Evolutionary conservation across 139 green algal genomes (phyloP), one percentile per base, ranked within the genome.

Genomic region (Chlamydomonas schloesseri): DNA sequence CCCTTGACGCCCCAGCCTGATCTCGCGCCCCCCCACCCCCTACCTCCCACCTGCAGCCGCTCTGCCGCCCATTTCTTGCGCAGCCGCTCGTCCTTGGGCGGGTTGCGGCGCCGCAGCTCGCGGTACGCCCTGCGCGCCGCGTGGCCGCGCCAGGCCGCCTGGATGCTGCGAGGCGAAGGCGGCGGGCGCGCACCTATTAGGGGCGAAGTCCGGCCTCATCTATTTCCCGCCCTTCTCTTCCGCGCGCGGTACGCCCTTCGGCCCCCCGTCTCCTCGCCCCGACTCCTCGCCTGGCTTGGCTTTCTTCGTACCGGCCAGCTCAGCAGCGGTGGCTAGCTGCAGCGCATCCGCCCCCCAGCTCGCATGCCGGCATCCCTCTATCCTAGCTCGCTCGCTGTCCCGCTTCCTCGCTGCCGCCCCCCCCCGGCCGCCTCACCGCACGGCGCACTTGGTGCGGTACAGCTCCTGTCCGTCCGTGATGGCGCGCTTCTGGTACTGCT

Each of bases 401-500:
- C n/a, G n/a, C n/a, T n/a, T n/a, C n/a, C n/a, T n/a, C n/a, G n/a
- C n/a, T n/a, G n/a, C n/a, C n/a, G n/a, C n/a, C n/a, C n/a, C n/a
- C n/a, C n/a, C n/a, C n/a, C n/a, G n/a, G n/a, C 26, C 26, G 23
- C 18, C 77, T 57, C 21, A 73, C 68, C 62, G 46, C 14, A 70
- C 90, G 17, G 91, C 93, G 42, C 91, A 96, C 29, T 55, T 69
- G 42, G 91, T 37, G 2, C 58, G 65, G 73, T 93, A 93, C 11
- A 86, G 73, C 58, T 82, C 71, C 29, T 78, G 71, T 0, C 90
- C 94, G 77, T 97, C 91, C 9, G 70, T 69, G 33, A 97, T 94
- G 0, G 83, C 64, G 14, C 67, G 69, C 88, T 95, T 95, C 86
- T 96, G 90, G 88, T 96, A 96, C 50, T 91, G 80, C 31, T 90